Evolutionary conservation across 1,284 basidiomycete genomes (phyloP).

Genomic region (Pascua sp.): DNA sequence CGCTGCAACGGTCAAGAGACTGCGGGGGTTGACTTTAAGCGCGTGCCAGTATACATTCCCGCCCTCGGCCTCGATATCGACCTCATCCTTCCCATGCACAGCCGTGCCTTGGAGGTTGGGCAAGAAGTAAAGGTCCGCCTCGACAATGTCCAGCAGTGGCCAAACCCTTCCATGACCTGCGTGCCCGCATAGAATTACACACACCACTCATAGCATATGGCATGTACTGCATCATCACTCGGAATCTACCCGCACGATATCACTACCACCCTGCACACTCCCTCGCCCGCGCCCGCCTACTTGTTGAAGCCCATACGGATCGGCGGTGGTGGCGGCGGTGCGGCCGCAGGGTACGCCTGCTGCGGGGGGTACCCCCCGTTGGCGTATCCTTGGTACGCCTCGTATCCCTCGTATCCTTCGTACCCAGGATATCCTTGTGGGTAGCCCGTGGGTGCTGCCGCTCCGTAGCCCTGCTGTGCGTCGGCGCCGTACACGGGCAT

Average conservation of each 20-base stretch:
- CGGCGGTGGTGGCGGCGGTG: conserved; percentile 39
- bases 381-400: conserved; percentile 12
- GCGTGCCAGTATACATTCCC: neutral
- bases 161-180: conserved; percentile 18
- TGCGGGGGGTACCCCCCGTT: conserved; percentile 13
- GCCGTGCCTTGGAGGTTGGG: conserved; percentile 14
- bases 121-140: conserved; percentile 29
- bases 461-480: conserved; percentile 10
- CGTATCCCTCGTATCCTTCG: conserved; percentile 12
- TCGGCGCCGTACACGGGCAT: conserved; percentile 7
- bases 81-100: neutral
- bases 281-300: neutral
- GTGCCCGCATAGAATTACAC: conserved; percentile 4
- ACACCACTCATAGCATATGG: conserved; percentile 5
- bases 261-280: neutral
- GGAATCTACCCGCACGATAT: neutral
- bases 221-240: conserved; percentile 11
- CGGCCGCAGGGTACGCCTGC: neutral
- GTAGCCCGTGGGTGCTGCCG: conserved; percentile 5
- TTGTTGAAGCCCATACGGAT: conserved; percentile 43
- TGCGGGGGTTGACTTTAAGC: neutral
- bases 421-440: conserved; percentile 12
- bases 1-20: neutral
- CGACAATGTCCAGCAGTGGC: conserved; percentile 20
- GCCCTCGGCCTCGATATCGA: neutral